Percentiles rank a stretch among this genome's conserved stretches.
phyloP scores from a whole-genome alignment of 352 stramenopile species.

The Phytophthora melonis region DNA sequence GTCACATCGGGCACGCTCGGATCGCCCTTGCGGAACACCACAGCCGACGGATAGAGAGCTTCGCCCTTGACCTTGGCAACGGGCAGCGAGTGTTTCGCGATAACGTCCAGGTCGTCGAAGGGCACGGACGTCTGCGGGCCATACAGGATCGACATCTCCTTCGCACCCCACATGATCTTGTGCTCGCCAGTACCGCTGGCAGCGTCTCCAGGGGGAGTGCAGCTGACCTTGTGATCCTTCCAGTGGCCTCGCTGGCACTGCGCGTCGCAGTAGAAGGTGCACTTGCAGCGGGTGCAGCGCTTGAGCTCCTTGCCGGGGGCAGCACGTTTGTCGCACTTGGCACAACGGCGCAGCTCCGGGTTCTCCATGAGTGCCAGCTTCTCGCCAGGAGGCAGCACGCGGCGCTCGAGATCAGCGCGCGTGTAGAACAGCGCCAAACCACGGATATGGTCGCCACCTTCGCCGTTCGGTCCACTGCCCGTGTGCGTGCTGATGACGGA shows the following conservation, averaged over 20 bases:
- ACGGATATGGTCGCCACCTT: conserved; percentile 66
- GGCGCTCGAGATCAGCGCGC: conserved; percentile 74
- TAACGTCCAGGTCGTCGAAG: conserved; percentile 82
- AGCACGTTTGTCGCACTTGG: conserved; percentile 82
- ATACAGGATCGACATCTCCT: conserved; percentile 87
- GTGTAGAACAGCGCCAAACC: conserved; percentile 87
- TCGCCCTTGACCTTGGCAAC: conserved; percentile 59
- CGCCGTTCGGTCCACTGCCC: conserved; percentile 25
- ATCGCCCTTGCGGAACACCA: conserved; percentile 81
- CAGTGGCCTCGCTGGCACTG: conserved; percentile 81
- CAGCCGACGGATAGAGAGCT: conserved; percentile 69
- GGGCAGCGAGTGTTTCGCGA: conserved; percentile 63
- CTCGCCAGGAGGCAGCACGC: conserved; percentile 72
- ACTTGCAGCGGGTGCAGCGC: conserved; percentile 87
- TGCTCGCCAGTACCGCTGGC: conserved; percentile 37
- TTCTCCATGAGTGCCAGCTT: conserved; percentile 81
- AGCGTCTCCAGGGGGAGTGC: conserved; percentile 49
- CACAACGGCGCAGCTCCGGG: conserved; percentile 73
- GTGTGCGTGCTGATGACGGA: conserved; percentile 77
- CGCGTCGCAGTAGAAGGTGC: conserved; percentile 84
- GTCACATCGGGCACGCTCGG: conserved; percentile 65
- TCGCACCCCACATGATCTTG: conserved; percentile 80
- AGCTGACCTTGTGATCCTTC: conserved; percentile 89
- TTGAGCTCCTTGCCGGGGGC: conserved; percentile 66
- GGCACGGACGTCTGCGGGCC: conserved; percentile 72